Evolutionary conservation across 495 filamentous ascomycete genomes (phyloP), one percentile per base, ranked within the genome.

Genomic region (Neurospora sp.): DNA sequence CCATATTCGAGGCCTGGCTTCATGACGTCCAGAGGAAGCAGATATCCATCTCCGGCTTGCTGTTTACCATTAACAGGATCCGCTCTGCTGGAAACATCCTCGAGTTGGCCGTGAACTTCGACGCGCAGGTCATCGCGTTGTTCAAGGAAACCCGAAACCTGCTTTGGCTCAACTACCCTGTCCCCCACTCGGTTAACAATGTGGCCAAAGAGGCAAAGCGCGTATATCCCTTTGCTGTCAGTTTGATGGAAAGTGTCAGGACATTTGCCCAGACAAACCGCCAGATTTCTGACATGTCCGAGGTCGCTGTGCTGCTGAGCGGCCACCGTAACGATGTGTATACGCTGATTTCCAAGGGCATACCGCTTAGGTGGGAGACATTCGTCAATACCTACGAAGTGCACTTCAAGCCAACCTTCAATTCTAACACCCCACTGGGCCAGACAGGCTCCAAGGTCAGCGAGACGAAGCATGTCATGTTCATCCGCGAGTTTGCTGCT

Each of bases 121-220:
- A 99, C 81, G 89, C 92, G 9, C 95, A 98, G 78, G 92, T 98
- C 73, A 99, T 98, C 80, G 93, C 94, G 0, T 82, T 99, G 39
- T 99, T 98, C 86, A 99, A 99, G 78, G 96, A 99, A 83, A 96
- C 97, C n/a, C 89, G 96, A 37, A 98, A 98, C 77, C 86, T 99
- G 39, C 87, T 93, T 37, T 98, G 95, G 94, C 89, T 96, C 65
- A 94, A 92, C 77, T 98, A 92, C 80, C 89, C 91, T 70, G 92
- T 99, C 38, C 96, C 96, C 35, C 96, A 98, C 83, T 86, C 91
- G 2, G 91, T 99, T 77, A 97, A 90, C 86, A 98, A 93, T 75
- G 91, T 96, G 73, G 96, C 96, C 3, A 98, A 97, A 81, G 96
- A 98, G 78, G 96, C 96, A 1, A 97, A 96, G 80, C 88, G 95